These are phyloP conservation scores for Urochloa ruziziensis DNA, from an alignment of 176 grass and related monocot genomes.

Conservation along the genomic window DNA sequence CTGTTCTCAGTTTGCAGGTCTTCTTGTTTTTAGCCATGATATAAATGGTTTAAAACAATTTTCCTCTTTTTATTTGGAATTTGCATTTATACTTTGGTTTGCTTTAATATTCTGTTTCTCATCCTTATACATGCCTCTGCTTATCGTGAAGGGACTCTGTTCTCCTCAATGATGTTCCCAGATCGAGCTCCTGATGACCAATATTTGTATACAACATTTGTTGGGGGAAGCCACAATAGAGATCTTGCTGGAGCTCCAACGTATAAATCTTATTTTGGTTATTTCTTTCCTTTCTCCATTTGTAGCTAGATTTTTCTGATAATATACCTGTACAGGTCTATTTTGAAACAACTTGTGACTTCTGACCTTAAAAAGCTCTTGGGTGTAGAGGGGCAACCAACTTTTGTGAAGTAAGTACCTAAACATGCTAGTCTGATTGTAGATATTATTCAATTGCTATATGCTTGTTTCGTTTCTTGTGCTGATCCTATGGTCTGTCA, in stretches of 20 bases:
- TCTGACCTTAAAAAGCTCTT: constrained; percentile 80
- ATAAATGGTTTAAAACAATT: neutral
- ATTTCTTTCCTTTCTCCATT: constrained; percentile 15
- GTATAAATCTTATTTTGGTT: constrained; percentile 42
- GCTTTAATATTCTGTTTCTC: neutral
- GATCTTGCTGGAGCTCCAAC: constrained; percentile 87
- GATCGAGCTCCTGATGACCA: constrained; percentile 89
- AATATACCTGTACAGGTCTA: constrained; percentile 49
- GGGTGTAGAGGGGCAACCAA: constrained; percentile 70
- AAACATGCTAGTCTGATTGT: neutral
- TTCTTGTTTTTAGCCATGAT: neutral
- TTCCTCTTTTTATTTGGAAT: constrained; percentile 2
- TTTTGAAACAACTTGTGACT: constrained; percentile 73
- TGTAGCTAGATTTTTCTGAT: constrained; percentile 28
- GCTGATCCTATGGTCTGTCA: no score
- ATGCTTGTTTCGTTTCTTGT: neutral
- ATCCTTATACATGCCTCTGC: constrained; percentile 17
- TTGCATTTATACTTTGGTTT: constrained; percentile 22
- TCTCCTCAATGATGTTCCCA: constrained; percentile 99
- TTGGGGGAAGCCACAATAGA: constrained; percentile 93
- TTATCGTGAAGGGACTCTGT: constrained; percentile 71
- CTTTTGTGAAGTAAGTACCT: constrained; percentile 79
- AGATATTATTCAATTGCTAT: neutral
- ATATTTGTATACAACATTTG: constrained; percentile 85
- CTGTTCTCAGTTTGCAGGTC: constrained; percentile 9